Conservation (phyloP, 768 basidiomycete genomes). For the Auricularia sp. region DNA sequence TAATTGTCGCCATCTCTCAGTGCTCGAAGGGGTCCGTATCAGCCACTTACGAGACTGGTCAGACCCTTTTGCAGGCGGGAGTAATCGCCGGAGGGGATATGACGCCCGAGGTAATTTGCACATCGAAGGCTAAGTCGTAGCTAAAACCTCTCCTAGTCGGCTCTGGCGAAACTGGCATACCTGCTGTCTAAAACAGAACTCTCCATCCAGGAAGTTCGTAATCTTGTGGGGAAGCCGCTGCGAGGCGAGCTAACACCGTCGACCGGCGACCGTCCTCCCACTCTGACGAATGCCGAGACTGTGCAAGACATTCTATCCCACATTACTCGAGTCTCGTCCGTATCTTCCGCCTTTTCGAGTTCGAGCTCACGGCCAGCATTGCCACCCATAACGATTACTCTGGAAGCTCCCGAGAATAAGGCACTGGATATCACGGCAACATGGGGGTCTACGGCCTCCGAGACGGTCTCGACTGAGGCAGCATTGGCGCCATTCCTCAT, state of each 20-base stretch:
- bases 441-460: slow-evolving; percentile 72
- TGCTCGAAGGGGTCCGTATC: slow-evolving; percentile 81
- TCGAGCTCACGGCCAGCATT: slow-evolving; percentile 7
- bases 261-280: slow-evolving; percentile 6
- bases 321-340: slow-evolving; percentile 51
- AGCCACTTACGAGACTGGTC: slow-evolving; percentile 72
- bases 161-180: slow-evolving; percentile 82
- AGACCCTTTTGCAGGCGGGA: slow-evolving; percentile 57
- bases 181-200: slow-evolving; percentile 81
- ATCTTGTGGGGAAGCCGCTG: slow-evolving; percentile 64
- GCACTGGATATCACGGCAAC: slow-evolving; percentile 38
- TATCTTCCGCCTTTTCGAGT: slow-evolving; percentile 21
- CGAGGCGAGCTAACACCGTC: slow-evolving; percentile 78
- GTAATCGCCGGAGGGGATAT: slow-evolving; percentile 83
- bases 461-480: slow-evolving; percentile 58
- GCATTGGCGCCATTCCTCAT: slow-evolving; percentile 68
- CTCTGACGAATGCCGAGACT: slow-evolving; percentile 30
- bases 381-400: background rate
- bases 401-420: slow-evolving; percentile 7
- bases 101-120: slow-evolving; percentile 76
- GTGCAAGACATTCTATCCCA: slow-evolving; percentile 59
- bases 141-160: slow-evolving; percentile 43
- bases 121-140: background rate
- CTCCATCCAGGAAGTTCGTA: slow-evolving; percentile 52
- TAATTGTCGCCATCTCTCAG: slow-evolving; percentile 88